phyloP scores from a whole-genome alignment of 805 yeast genomes.

The Kodamaea neixiangensis region DNA sequence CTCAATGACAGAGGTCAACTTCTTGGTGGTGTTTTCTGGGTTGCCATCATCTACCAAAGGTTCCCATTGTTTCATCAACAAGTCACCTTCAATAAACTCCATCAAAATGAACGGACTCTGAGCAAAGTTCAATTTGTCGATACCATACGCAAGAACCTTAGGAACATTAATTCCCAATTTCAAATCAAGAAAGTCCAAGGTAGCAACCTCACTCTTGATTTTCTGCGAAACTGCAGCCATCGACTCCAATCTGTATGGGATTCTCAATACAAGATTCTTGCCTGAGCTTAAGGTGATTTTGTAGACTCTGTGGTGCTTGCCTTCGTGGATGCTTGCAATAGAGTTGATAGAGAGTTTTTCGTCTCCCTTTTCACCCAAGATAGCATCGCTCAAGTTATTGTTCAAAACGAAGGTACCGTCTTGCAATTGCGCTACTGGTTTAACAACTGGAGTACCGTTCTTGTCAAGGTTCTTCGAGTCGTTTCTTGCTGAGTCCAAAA shows the following conservation, averaged over 20 bases:
- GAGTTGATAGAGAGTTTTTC: slow-evolving; percentile 56
- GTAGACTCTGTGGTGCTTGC: slow-evolving; percentile 89
- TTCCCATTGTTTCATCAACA: slow-evolving; percentile 88
- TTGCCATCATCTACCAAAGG: slow-evolving; percentile 63
- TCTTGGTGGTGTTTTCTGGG: slow-evolving; percentile 48
- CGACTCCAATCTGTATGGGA: slow-evolving; percentile 79
- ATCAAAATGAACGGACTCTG: slow-evolving; percentile 76
- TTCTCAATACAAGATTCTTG: slow-evolving; percentile 69
- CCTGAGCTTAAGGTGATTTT: slow-evolving; percentile 64
- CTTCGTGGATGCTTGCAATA: slow-evolving; percentile 86
- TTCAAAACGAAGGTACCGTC: slow-evolving; percentile 47
- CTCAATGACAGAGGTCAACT: slow-evolving; percentile 60
- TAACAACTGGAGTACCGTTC: slow-evolving; percentile 23
- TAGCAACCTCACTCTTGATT: slow-evolving; percentile 88
- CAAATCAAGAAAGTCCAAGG: slow-evolving; percentile 74
- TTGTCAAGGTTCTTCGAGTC: slow-evolving; percentile 25
- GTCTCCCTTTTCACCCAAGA: slow-evolving; percentile 49
- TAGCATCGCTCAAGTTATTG: slow-evolving; percentile 46
- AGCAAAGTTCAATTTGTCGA: slow-evolving; percentile 59
- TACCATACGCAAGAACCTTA: slow-evolving; percentile 67
- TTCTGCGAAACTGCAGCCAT: slow-evolving; percentile 65
- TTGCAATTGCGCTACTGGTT: slow-evolving; percentile 33
- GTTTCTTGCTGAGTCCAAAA: slow-evolving; percentile 40
- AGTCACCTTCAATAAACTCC: slow-evolving; percentile 78
- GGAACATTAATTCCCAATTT: slow-evolving; percentile 75